Conservation (phyloP, 192 early-diverging fungal genomes). For the Coemansia umbellata region DNA sequence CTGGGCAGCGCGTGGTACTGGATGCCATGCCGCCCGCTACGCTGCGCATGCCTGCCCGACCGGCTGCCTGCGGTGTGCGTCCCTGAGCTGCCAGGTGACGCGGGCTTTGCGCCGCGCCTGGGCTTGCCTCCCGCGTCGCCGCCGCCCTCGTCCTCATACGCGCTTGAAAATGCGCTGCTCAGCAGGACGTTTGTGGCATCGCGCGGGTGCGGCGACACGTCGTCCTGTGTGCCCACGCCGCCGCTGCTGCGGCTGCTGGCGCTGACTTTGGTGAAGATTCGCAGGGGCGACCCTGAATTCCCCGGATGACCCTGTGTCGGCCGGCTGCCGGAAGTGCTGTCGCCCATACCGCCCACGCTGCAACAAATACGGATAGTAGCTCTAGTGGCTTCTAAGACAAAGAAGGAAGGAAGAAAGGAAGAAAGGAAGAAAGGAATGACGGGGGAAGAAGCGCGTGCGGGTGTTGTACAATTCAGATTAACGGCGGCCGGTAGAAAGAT, state of each 20-base stretch:
- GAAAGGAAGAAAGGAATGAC: too few species aligned
- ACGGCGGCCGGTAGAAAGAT: too few species aligned
- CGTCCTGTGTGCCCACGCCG: constrained; percentile 13
- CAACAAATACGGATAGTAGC: too few species aligned
- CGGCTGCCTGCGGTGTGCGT: background rate
- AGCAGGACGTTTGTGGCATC: constrained; percentile 22
- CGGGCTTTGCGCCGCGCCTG: constrained; percentile 3
- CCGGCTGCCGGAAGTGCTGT: constrained; percentile 15
- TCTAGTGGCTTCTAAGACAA: too few species aligned
- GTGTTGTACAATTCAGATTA: too few species aligned
- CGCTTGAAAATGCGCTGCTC: constrained; percentile 25
- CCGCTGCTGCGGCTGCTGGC: constrained; percentile 8
- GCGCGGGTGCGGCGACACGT: constrained; percentile 14
- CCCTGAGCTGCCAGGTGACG: background rate
- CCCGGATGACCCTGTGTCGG: constrained; percentile 27
- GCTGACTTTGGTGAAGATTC: constrained; percentile 37
- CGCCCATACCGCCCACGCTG: constrained; percentile 40
- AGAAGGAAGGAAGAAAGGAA: too few species aligned
- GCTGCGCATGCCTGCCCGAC: constrained; percentile 8
- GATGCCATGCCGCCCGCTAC: constrained; percentile 25
- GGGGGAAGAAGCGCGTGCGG: too few species aligned
- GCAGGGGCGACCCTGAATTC: constrained; percentile 24
- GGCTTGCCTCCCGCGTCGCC: constrained; percentile 2
- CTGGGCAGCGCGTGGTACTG: constrained; percentile 49
- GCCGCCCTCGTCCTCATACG: constrained; percentile 8